Evolutionary conservation across 352 stramenopile genomes (phyloP).

Genomic region (Blastocystis sp.): DNA sequence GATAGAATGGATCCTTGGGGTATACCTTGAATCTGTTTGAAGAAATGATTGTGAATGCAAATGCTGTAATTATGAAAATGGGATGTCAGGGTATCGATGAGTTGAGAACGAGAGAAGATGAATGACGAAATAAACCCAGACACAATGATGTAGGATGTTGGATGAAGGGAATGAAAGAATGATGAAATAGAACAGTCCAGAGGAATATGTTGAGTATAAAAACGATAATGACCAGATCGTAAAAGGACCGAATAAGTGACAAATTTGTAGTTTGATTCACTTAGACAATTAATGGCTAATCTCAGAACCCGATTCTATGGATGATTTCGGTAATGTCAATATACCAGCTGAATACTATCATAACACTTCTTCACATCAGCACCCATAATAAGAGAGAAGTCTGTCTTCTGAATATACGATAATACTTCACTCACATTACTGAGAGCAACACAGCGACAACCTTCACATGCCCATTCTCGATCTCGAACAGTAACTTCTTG

Average conservation of each 20-base stretch:
- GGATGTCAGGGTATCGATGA: not conserved
- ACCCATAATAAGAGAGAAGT: not conserved
- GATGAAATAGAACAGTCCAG: not conserved
- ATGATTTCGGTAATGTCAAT: not conserved
- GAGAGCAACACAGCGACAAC: not conserved
- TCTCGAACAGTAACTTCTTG: not conserved
- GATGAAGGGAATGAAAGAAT: not conserved
- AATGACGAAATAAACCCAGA: not conserved
- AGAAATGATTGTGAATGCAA: not conserved
- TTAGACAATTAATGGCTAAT: not conserved
- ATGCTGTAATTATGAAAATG: not conserved
- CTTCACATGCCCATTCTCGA: not conserved
- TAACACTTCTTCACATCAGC: conserved; percentile 3
- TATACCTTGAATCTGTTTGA: not conserved
- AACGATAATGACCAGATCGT: not conserved
- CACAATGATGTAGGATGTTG: not conserved
- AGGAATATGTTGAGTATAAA: not conserved
- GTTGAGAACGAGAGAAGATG: not conserved
- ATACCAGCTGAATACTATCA: not conserved
- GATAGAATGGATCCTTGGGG: conserved; percentile 27
- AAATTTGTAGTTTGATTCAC: not conserved
- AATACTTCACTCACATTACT: not conserved
- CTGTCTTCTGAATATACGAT: not conserved
- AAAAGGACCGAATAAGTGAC: not conserved
- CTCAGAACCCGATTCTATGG: not conserved